phyloP scores from a whole-genome alignment of 768 basidiomycete genomes.

The Naganishia vaughanmartiniae region DNA sequence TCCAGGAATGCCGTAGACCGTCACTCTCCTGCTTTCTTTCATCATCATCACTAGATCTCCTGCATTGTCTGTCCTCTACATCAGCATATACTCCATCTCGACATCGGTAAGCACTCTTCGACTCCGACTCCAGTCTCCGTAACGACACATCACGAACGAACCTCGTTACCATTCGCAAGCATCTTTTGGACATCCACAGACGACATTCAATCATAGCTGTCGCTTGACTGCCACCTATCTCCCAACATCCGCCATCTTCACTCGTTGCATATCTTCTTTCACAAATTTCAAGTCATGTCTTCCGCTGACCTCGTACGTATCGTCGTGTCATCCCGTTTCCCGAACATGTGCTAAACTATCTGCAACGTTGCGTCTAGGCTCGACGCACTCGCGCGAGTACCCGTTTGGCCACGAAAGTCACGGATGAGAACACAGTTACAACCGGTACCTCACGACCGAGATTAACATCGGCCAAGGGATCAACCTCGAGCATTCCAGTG shows the following conservation, averaged over 20 bases:
- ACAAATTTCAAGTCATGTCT: conserved; percentile 10
- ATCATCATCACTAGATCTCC: neutral
- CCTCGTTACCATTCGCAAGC: conserved; percentile 12
- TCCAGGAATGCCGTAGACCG: conserved; percentile 14
- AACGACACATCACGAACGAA: conserved; percentile 19
- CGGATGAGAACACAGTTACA: conserved; percentile 30
- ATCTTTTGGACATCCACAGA: neutral
- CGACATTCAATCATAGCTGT: conserved; percentile 10
- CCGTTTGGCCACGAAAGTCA: conserved; percentile 19
- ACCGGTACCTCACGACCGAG: conserved; percentile 40
- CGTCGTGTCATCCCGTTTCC: neutral
- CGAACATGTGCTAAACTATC: neutral
- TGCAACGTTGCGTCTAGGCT: conserved; percentile 9
- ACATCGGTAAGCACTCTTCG: conserved; percentile 12
- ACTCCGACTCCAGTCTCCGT: neutral
- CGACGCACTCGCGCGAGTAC: conserved; percentile 23
- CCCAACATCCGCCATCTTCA: neutral
- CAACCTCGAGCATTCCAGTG: conserved; percentile 19
- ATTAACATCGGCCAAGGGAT: conserved; percentile 3
- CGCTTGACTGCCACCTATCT: neutral
- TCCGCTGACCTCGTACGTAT: conserved; percentile 16
- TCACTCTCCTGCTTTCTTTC: conserved; percentile 6
- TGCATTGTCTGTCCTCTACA: neutral
- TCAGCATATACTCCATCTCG: neutral
- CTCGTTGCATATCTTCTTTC: neutral